Percentiles rank a stretch among this genome's conserved stretches.
Conservation (phyloP, 169 alveolate genomes). For the Eimeria tenella region DNA sequence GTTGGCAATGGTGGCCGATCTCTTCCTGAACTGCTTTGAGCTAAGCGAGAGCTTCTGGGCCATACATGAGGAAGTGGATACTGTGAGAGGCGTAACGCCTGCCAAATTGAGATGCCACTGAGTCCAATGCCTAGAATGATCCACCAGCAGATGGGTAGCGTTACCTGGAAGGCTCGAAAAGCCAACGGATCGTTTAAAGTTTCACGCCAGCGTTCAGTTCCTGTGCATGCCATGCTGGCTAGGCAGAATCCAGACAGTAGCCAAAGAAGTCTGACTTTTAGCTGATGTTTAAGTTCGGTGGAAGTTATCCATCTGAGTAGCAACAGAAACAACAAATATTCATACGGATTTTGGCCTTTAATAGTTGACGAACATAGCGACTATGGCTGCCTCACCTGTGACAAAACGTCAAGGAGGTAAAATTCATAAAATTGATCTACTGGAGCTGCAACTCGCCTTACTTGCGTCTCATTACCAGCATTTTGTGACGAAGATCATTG, state of each 20-base stretch:
- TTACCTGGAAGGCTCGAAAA: constrained; percentile 51
- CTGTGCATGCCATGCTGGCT: constrained; percentile 66
- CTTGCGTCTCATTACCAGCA: constrained; percentile 60
- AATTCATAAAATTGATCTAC: not conserved
- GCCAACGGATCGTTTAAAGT: constrained; percentile 58
- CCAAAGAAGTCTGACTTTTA: constrained; percentile 60
- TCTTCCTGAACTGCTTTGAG: constrained; percentile 17
- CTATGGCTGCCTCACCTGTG: not conserved
- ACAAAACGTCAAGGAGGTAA: not conserved
- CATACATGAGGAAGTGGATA: not conserved
- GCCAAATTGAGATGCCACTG: constrained; percentile 30
- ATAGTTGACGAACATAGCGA: not conserved
- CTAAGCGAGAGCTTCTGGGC: constrained; percentile 47
- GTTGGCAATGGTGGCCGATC: constrained; percentile 64
- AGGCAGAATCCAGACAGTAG: constrained; percentile 61
- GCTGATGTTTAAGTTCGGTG: constrained; percentile 7
- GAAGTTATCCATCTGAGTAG: constrained; percentile 52
- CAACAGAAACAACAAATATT: not conserved
- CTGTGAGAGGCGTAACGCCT: constrained; percentile 59
- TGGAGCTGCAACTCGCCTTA: not conserved
- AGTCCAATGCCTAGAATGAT: constrained; percentile 43
- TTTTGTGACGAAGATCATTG: constrained; percentile 63
- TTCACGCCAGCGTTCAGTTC: constrained; percentile 67
- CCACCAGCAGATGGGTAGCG: constrained; percentile 73
- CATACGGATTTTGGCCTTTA: too few species aligned